These are phyloP conservation scores for Dichomitus squalens DNA, from an alignment of 1,284 basidiomycete genomes.

Conservation along the genomic window DNA sequence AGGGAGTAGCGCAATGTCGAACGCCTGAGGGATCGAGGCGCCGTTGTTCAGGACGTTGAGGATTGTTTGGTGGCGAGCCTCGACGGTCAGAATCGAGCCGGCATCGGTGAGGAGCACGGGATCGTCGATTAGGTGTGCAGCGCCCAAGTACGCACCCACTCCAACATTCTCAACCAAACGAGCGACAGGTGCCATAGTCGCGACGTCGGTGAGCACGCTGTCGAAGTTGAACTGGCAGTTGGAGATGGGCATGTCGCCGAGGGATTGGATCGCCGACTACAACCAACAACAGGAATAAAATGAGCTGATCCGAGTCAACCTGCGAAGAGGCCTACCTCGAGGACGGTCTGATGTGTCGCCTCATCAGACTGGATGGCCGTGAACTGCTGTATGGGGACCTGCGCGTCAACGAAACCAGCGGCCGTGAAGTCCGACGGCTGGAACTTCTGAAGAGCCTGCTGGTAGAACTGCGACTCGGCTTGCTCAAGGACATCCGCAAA, in stretches of 20 bases:
- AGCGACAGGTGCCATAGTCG: constrained; percentile 74
- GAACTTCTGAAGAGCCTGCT: constrained; percentile 69
- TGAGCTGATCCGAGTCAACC: background rate
- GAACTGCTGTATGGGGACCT: constrained; percentile 65
- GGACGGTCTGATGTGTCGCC: constrained; percentile 53
- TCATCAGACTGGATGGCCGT: constrained; percentile 66
- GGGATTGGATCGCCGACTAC: constrained; percentile 50
- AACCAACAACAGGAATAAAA: constrained; percentile 5
- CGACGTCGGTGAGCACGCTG: constrained; percentile 63
- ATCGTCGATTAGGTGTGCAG: constrained; percentile 64
- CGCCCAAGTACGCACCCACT: constrained; percentile 80
- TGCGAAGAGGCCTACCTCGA: constrained; percentile 43
- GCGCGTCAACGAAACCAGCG: constrained; percentile 67
- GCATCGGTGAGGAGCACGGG: constrained; percentile 69
- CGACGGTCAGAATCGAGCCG: constrained; percentile 78
- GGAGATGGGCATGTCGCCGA: constrained; percentile 57
- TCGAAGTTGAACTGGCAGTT: constrained; percentile 74
- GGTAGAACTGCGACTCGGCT: constrained; percentile 73
- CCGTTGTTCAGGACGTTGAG: constrained; percentile 71
- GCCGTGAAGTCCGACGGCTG: constrained; percentile 61
- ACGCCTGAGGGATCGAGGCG: constrained; percentile 63
- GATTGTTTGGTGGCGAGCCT: constrained; percentile 81
- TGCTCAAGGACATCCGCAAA: constrained; percentile 78
- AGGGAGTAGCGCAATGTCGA: constrained; percentile 72
- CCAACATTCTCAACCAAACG: constrained; percentile 82